Base-by-base conservation (phyloP, 169 alveolate genomes). In the Eimeria maxima region DNA sequence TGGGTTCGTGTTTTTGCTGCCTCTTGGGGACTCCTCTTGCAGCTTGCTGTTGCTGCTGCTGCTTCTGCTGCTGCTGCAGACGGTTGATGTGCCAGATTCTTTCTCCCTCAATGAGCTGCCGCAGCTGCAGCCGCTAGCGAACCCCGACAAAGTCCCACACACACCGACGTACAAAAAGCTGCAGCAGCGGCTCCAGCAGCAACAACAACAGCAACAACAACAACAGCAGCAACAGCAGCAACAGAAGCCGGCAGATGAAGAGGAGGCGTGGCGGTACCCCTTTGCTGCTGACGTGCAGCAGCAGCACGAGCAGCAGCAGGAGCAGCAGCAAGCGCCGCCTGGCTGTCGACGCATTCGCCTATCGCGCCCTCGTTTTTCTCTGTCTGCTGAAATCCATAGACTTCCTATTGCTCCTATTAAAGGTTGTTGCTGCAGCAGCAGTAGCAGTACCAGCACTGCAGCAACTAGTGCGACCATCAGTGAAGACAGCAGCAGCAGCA, bases 301-400 rank as follows among this genome's bases (percentile, higher is more conserved):
- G 55, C 93, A 16, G 93, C 38, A 27, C 47, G 16, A 33, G 38
- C 38, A 33, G 38, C 38, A 33, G 38, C 38, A 33, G 38, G 38
- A 1, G 38, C 38, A 0, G 69, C 65, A 63, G 5, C 16, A 20
- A 81, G 80, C 60, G 20, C 47, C 74, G 27, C 73, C 44, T 44
- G 90, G 90, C 20, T 50, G 55, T 50, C 42, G 71, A 27, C 90
- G 90, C 71, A 50, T 45, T n/a, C 29, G 50, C 45, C 55, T 81
- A 73, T 81, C 90, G 11, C 38, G 90, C 24, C 90, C 90, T 10
- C 63, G 90, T 22, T 81, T 50, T 57, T 81, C 71, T 22, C 63
- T 81, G 16, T 81, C 47, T 24, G 90, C 63, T 24, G 90, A 81
- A 57, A 81, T 81, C 38, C 90, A 81, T 73, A 45, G 90, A 50